Conservation (phyloP, 495 filamentous ascomycete genomes). For the Podospora fimiseda region DNA sequence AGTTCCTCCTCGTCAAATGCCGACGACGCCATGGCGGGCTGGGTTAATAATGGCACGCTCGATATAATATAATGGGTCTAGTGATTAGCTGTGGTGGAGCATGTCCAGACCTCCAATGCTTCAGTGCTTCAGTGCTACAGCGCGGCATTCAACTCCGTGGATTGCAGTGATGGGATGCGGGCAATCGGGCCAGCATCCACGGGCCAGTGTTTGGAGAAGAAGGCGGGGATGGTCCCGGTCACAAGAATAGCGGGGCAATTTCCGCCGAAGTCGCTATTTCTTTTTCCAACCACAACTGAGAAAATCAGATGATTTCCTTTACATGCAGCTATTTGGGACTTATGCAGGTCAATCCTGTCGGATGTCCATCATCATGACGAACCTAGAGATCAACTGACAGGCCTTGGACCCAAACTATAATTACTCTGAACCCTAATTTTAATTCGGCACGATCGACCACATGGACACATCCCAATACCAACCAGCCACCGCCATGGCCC, state of each 20-base stretch:
- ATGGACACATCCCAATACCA: conserved; percentile 48
- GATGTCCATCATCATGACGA: background rate
- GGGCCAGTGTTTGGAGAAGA: too few relatives aligned
- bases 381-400: background rate
- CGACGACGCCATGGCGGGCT: conserved; percentile 41
- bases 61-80: too few relatives aligned
- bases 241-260: background rate
- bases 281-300: background rate
- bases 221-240: background rate
- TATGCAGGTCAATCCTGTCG: too few relatives aligned
- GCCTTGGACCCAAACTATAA: too few relatives aligned
- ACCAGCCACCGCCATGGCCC: conserved; percentile 60
- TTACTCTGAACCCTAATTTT: too few relatives aligned
- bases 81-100: background rate
- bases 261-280: background rate
- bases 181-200: too few relatives aligned
- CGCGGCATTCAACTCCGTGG: background rate
- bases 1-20: conserved; percentile 83
- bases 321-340: too few relatives aligned
- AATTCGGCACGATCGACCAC: conserved; percentile 29
- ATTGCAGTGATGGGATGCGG: background rate
- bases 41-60: too few relatives aligned
- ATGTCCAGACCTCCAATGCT: background rate
- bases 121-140: background rate
- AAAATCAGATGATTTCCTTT: too few relatives aligned